Percentiles rank a stretch among this genome's conserved stretches.
phyloP scores from a whole-genome alignment of 345 rosid genomes.

The Xanthoceras sorbifolium region DNA sequence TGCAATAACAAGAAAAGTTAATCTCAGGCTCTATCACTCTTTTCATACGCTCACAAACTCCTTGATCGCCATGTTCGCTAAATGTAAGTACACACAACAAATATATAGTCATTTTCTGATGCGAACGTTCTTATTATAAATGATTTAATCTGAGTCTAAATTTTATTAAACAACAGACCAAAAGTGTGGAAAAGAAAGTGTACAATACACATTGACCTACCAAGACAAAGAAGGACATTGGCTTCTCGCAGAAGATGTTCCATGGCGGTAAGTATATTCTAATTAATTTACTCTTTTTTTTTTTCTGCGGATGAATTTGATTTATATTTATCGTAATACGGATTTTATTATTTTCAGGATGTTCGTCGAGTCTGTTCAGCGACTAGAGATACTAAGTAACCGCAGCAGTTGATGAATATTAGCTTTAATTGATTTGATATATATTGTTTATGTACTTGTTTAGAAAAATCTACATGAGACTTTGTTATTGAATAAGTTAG shows the following conservation, averaged over 20 bases:
- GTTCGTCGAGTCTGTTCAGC: constrained; percentile 46
- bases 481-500: neutral
- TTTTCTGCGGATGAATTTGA: neutral
- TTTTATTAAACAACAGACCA: too few relatives aligned
- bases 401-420: constrained; percentile 2
- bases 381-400: constrained; percentile 44
- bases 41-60: constrained; percentile 46
- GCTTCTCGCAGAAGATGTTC: constrained; percentile 59
- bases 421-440: too few relatives aligned
- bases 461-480: neutral
- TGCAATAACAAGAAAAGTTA: constrained; percentile 61
- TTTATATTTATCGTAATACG: neutral
- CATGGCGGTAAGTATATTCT: constrained; percentile 64
- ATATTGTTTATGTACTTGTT: neutral
- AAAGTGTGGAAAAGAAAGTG: constrained; percentile 24
- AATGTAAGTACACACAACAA: constrained; percentile 27
- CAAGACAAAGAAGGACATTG: constrained; percentile 67
- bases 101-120: neutral
- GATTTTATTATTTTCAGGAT: constrained; percentile 38
- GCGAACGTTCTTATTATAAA: neutral
- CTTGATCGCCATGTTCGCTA: constrained; percentile 52
- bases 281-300: neutral
- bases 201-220: constrained; percentile 45
- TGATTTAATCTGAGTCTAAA: too few relatives aligned
- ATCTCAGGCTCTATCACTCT: constrained; percentile 49